Evolutionary conservation across 371 early-diverging fungal species (phyloP).

Genomic region (Mortierella sp.): DNA sequence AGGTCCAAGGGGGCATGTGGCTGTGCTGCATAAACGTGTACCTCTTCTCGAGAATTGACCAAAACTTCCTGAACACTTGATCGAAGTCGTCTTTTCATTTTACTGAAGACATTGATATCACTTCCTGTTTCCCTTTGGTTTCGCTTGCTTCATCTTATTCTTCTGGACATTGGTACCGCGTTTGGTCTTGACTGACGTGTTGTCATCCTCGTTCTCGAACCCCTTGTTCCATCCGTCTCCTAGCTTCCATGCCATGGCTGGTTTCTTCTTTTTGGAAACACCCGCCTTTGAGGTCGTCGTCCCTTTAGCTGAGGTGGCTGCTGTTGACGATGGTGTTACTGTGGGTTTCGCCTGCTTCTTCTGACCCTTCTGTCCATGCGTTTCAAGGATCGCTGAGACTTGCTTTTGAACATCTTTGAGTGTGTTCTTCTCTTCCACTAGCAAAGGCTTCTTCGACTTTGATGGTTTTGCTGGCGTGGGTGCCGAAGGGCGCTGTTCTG

Average conservation of each 20-base stretch:
- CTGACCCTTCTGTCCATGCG: conserved; percentile 3
- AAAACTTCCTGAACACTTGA: too few species aligned
- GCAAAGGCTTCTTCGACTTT: conserved; percentile 3
- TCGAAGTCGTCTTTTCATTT: too few species aligned
- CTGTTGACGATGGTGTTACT: conserved; percentile 8
- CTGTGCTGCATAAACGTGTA: too few species aligned
- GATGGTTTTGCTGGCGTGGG: neutral
- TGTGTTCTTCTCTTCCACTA: conserved; percentile 7
- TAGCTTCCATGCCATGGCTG: conserved; percentile 27
- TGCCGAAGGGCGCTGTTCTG: neutral
- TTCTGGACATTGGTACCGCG: conserved; percentile 12
- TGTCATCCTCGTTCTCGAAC: conserved; percentile 33
- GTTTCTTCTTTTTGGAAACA: neutral
- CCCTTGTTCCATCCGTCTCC: conserved; percentile 51
- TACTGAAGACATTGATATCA: neutral
- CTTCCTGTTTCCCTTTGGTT: neutral
- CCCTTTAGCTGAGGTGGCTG: conserved; percentile 6
- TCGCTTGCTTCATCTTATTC: neutral
- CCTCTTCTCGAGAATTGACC: too few species aligned
- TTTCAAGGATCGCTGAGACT: conserved; percentile 20
- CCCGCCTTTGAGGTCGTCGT: conserved; percentile 1
- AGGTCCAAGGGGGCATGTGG: too few species aligned
- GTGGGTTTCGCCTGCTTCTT: too few species aligned
- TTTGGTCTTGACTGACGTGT: conserved; percentile 6
- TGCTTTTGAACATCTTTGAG: conserved; percentile 23